Base-by-base conservation (phyloP, 108 stramenopile species). In the Cylindrotheca closterium region DNA sequence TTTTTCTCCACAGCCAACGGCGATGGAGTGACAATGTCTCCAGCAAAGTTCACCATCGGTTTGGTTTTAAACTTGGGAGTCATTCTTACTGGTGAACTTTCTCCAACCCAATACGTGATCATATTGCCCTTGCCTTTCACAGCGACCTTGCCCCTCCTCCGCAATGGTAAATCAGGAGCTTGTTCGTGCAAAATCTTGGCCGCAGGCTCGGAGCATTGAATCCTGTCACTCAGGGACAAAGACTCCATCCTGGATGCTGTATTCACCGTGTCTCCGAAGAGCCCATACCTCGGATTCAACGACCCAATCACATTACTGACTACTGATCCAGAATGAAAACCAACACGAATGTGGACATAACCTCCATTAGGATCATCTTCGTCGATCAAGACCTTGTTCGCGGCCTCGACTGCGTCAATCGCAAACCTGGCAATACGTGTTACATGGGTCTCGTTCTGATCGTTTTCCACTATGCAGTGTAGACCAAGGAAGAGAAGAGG, bases 261-360 rank as follows among this genome's bases (percentile, higher is more conserved):
- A 51, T 83, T 86, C 8, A 86, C 85, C 22, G 85, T 74, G 21
- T 83, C 82, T 5, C 86, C 86, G 71, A 87, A 83, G 3, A 84
- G 46, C 49, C 81, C 63, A 54, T 78, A 86, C 3, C 71, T 59
- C 15, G 75, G 79, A 63, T 78, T 79, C 5, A 63, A 37, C 7
- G 77, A 60, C 0, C 84, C 84, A 12, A 87, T 69, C 4, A 87
- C 82, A 50, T 65, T 65, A 0, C 70, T 74, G 0, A 87, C 79
- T 24, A 81, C 58, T n/a, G 85, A 75, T 15, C 85, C 86, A 47
- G 72, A 70, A 27, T 80, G 75, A 19, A 87, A 51, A 0, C 86
- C 86, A 37, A 78, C 77, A 23, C 83, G 74, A 34, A 84, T 82
- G 2, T 79, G 58, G 31, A 87, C 66, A 27, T 46, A 55, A 1